Percentiles rank a stretch among this genome's conserved stretches.
These are phyloP conservation scores for Theileria equi DNA, from an alignment of 169 alveolate genomes.

Conservation along the genomic window DNA sequence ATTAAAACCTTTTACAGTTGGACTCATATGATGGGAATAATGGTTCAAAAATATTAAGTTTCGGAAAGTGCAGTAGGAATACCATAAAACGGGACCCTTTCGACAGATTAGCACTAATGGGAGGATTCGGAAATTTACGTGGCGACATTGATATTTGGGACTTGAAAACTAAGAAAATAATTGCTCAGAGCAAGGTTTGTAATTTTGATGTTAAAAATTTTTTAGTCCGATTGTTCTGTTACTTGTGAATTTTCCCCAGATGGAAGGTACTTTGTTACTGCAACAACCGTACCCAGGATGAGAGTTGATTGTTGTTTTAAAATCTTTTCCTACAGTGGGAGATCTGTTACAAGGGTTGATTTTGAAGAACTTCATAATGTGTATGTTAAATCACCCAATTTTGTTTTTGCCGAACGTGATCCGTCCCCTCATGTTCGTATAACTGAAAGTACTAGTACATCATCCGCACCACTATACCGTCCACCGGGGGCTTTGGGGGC, in stretches of 20 bases:
- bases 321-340: conserved; percentile 74
- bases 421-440: conserved; percentile 61
- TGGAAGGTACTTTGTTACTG: conserved; percentile 80
- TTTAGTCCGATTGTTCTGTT: conserved; percentile 70
- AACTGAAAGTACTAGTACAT: conserved; percentile 20
- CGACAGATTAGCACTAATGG: conserved; percentile 76
- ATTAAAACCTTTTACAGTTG: conserved; percentile 4
- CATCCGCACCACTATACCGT: conserved; percentile 63
- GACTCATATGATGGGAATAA: conserved; percentile 63
- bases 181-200: conserved; percentile 66
- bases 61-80: conserved; percentile 80
- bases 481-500: conserved; percentile 70
- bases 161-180: conserved; percentile 60
- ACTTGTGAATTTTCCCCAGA: conserved; percentile 76
- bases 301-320: conserved; percentile 86
- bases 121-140: conserved; percentile 89
- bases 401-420: conserved; percentile 34
- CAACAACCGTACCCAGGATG: conserved; percentile 85
- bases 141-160: conserved; percentile 90
- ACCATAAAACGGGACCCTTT: conserved; percentile 76
- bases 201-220: background rate
- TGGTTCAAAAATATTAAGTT: conserved; percentile 64
- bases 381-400: conserved; percentile 36
- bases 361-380: conserved; percentile 70
- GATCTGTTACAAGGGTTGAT: conserved; percentile 60